Conservation (phyloP, 129 eudicot genomes). For the Smallanthus sonchifolius region DNA sequence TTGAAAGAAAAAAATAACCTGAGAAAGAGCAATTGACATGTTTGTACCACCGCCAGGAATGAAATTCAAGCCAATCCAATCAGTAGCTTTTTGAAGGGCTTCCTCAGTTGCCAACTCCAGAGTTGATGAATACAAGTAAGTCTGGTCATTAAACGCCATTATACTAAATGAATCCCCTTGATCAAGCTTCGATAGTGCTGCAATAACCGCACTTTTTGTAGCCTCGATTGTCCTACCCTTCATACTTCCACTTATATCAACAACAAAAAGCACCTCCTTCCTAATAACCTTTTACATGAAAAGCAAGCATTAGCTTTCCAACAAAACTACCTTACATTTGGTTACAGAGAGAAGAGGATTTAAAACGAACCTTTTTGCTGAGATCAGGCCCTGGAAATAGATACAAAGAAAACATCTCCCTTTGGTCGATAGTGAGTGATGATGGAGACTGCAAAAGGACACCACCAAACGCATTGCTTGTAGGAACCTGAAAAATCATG, state of each 20-base stretch:
- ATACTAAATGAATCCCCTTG: constrained; percentile 62
- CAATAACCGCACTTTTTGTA: constrained; percentile 60
- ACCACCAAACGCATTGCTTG: constrained; percentile 47
- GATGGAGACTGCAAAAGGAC: constrained; percentile 74
- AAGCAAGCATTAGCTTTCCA: constrained; percentile 4
- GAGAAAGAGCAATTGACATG: constrained; percentile 58
- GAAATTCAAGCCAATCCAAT: constrained; percentile 72
- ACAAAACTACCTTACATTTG: neutral
- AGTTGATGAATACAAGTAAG: constrained; percentile 53
- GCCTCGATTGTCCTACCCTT: constrained; percentile 75
- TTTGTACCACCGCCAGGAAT: constrained; percentile 85
- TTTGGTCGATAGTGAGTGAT: constrained; percentile 44
- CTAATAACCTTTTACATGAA: constrained; percentile 51
- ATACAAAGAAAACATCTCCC: constrained; percentile 67
- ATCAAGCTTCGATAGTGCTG: constrained; percentile 60
- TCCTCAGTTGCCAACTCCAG: constrained; percentile 60
- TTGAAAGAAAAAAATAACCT: constrained; percentile 43
- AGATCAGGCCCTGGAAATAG: constrained; percentile 60
- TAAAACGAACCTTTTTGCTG: constrained; percentile 49
- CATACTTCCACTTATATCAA: constrained; percentile 98
- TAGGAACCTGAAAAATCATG: constrained; percentile 50
- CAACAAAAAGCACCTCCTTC: constrained; percentile 64
- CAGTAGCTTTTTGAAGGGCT: constrained; percentile 50
- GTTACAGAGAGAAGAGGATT: neutral
- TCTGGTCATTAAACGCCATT: constrained; percentile 76